Base-by-base conservation (phyloP, 345 rosid genomes). In the Salix caprea region DNA sequence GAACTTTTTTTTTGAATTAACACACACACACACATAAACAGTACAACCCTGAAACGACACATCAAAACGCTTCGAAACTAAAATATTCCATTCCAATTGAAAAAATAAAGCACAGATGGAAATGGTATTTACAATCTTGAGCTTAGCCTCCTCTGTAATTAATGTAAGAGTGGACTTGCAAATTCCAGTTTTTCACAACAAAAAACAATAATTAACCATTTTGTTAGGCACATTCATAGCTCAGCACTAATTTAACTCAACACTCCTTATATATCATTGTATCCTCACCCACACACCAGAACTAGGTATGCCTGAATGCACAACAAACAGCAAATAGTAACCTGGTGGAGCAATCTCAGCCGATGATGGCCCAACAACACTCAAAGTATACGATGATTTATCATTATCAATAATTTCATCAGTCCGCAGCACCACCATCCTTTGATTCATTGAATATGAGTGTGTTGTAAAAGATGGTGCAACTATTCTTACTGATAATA, bases 391-490 rank as follows among this genome's bases (percentile, higher is more conserved):
- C 5, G 72, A 32, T 52, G 24, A 62, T 0, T 78, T 46, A 28
- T 48, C 42, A 39, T 48, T 28, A 34, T n/a, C 40, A 0, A 72
- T 46, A 40, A 88, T 56, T 0, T 75, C 82, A 8, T 36, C 34
- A 24, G 79, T 66, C 76, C 80, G 87, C 69, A 94, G 77, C 69
- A 87, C 84, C 67, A 92, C 92, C 95, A 91, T 89, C 82, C 94
- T 87, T 82, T 92, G 97, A 71, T 89, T 94, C 97, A 94, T 92
- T 5, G 90, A 82, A 26, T 89, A 88, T 0, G 95, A 91, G 69
- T 94, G 97, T 0, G 95, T 92, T 5, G 92, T 81, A 73, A 94
- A 94, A 0, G 95, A 84, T 12, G 98, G 97, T 23, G 95, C 82
- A 48, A 90, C 61, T 21, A 94, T 84, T 68, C 86, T 81, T 15